Base-by-base conservation (phyloP, 2,329 filamentous ascomycete genomes). In the Calcarisporium arbuscula region DNA sequence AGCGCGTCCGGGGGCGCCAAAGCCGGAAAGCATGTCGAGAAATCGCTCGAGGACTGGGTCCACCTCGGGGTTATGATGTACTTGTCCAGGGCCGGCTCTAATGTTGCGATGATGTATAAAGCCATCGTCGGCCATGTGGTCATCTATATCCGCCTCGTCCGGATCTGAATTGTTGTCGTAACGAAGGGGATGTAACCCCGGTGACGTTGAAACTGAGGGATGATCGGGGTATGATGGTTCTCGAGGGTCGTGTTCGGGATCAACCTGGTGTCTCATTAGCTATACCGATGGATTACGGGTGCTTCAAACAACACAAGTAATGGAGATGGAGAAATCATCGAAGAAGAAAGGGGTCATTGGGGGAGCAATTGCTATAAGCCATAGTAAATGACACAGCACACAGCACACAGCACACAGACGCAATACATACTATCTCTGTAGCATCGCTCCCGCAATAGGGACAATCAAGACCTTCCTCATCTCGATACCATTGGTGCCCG, bases 391-490 rank as follows among this genome's bases (percentile, higher is more conserved):
- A n/a, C n/a, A n/a, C n/a, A n/a, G n/a, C n/a, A n/a, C n/a, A n/a
- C n/a, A n/a, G n/a, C n/a, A n/a, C n/a, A n/a, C n/a, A n/a, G n/a
- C n/a, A n/a, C n/a, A n/a, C n/a, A n/a, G n/a, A n/a, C n/a, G n/a
- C n/a, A n/a, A 10, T 16, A 68, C 82, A 53, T 67, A 94, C 89
- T 49, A 96, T 87, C 63, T 98, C 89, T 12, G 79, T 86, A 46
- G 86, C 80, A 15, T 94, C 86, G 23, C 79, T 78, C 5, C 70
- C 56, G 55, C 92, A 98, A n/a, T 65, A 59, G 12, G 88, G 87
- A 54, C 92, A 98, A 12, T 63, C 65, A 42, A 94, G 62, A 18
- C 63, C 80, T 45, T 73, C 68, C 43, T 83, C 73, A 40, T 85
- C 76, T 40, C 77, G 69, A 51, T 82, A 85, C 87, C 88, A 96